phyloP scores from a whole-genome alignment of 2,329 filamentous ascomycete species.

The Plenodomus tracheiphilus region DNA sequence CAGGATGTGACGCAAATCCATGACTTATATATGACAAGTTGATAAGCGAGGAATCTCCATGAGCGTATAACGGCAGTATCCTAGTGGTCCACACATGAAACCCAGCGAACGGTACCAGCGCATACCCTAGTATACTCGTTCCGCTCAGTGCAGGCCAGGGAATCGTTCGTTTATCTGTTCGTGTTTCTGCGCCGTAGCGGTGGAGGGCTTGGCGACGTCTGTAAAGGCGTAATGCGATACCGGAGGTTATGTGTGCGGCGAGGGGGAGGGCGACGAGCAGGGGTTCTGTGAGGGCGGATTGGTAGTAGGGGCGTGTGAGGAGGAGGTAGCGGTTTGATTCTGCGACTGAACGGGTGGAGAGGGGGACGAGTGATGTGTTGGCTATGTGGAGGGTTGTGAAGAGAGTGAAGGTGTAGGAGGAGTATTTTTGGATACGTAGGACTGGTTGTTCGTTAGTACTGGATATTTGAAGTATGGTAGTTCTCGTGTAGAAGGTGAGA shows the following conservation, averaged over 20 bases:
- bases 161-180: slow-evolving; percentile 52
- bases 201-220: slow-evolving; percentile 70
- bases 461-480: no score
- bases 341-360: slow-evolving; percentile 57
- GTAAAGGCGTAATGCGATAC: slow-evolving; percentile 75
- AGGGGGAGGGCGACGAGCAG: slow-evolving; percentile 77
- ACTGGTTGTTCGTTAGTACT: slow-evolving; percentile 53
- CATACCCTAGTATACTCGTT: slow-evolving; percentile 74
- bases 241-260: slow-evolving; percentile 73
- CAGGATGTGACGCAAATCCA: slow-evolving; percentile 74
- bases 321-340: slow-evolving; percentile 81
- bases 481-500: neutral
- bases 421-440: slow-evolving; percentile 80
- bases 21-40: slow-evolving; percentile 83
- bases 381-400: slow-evolving; percentile 49
- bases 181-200: slow-evolving; percentile 73
- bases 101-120: slow-evolving; percentile 65
- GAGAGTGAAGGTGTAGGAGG: slow-evolving; percentile 65
- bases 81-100: slow-evolving; percentile 79
- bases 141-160: slow-evolving; percentile 74
- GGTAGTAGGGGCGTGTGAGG: slow-evolving; percentile 89
- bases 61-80: slow-evolving; percentile 71
- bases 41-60: slow-evolving; percentile 85
- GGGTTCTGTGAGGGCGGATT: slow-evolving; percentile 75
- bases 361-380: slow-evolving; percentile 51